Base-by-base conservation (phyloP, 2,329 filamentous ascomycete genomes). In the Lachnellula suecica region DNA sequence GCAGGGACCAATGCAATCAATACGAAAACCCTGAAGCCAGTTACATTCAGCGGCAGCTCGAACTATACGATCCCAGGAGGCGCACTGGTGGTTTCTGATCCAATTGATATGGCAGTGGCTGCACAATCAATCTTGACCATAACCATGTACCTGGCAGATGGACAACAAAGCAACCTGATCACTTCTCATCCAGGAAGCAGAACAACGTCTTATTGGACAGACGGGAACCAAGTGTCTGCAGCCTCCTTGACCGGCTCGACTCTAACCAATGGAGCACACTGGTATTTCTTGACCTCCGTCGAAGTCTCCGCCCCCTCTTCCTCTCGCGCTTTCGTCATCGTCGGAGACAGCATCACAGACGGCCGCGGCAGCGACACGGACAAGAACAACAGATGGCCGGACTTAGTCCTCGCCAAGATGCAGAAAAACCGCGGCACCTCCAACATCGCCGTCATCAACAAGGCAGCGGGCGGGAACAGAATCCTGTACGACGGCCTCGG, bases 291-390 rank as follows among this genome's bases (percentile, higher is more conserved):
- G 44, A 81, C 75, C 42, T 78, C 75, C 0, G 70, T 87, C 11
- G 84, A 87, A 65, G 83, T 76, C 2, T 79, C 75, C 72, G 71
- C 72, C 0, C 74, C 79, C 0, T 66, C 58, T 3, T 54, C 72
- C 23, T 63, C 72, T 9, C 65, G 74, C 50, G 72, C 75, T 3
- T 70, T 85, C 35, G 68, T 78, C 11, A 74, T 87, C 41, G 70
- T 91, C 40, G 79, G 82, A 1, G 79, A 91, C 59, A 85, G 81
- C 59, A 86, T 88, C 61, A 87, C 84, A 0, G 85, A 88, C 59
- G 85, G 85, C 1, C 74, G 83, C 22, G 82, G 82, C n/a, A 84
- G 80, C 61, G 77, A 74, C 13, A 79, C 79, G 15, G 77, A 87
- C 62, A 70, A 68, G 17, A 87, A 87, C 65, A 79, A 85, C 59